These are phyloP conservation scores for Arthrinium phaeospermum DNA, from an alignment of 2,329 filamentous ascomycete genomes.

Conservation along the genomic window DNA sequence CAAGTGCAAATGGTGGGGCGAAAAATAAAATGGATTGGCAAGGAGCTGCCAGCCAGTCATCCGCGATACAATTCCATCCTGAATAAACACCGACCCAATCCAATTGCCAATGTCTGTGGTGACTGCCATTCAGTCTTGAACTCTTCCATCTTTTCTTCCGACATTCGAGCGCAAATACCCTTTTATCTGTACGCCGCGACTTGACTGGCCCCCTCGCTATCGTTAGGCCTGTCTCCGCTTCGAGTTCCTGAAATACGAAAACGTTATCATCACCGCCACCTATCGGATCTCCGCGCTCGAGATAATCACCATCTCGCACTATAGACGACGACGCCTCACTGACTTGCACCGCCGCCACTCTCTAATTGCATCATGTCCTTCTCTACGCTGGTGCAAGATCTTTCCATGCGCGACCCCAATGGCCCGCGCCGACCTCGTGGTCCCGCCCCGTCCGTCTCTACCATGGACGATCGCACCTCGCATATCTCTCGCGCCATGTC, in stretches of 20 bases:
- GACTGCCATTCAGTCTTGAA: neutral
- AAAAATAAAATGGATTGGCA: slow-evolving; percentile 14
- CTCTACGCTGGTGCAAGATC: slow-evolving; percentile 70
- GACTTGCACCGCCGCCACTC: neutral
- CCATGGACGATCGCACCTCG: slow-evolving; percentile 64
- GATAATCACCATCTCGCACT: neutral
- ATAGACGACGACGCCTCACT: neutral
- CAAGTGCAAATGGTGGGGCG: slow-evolving; percentile 9
- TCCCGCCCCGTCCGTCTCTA: slow-evolving; percentile 54
- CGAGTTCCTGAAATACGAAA: neutral
- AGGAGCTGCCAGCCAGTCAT: slow-evolving; percentile 11
- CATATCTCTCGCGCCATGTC: slow-evolving; percentile 69
- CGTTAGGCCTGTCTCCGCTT: neutral
- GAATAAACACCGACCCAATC: neutral
- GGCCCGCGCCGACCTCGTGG: slow-evolving; percentile 52
- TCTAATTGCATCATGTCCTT: slow-evolving; percentile 62
- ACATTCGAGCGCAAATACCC: neutral
- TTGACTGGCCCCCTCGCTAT: neutral
- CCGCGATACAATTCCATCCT: neutral
- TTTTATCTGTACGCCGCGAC: neutral
- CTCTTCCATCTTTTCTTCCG: neutral
- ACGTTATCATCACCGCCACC: neutral
- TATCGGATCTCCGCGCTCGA: neutral
- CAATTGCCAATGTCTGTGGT: neutral
- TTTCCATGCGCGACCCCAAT: slow-evolving; percentile 62